These are phyloP conservation scores for Aspergillus amoenus DNA, from an alignment of 2,329 filamentous ascomycete genomes.

Conservation along the genomic window DNA sequence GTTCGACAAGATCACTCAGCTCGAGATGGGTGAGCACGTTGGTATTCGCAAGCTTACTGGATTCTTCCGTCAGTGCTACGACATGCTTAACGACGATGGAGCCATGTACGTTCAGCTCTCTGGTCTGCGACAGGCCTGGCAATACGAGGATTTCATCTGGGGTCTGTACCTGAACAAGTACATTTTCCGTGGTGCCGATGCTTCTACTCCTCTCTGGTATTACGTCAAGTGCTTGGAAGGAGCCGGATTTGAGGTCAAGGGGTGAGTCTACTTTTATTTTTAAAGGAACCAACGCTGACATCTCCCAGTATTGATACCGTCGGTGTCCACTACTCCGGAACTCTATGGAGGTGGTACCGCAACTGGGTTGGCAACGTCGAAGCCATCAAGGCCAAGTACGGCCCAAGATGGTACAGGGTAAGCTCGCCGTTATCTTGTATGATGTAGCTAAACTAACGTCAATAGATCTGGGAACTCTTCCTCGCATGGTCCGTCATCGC, in stretches of 20 bases:
- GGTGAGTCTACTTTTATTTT: constrained; percentile 18
- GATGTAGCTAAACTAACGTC: not conserved
- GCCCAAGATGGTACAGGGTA: constrained; percentile 91
- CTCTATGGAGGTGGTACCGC: constrained; percentile 96
- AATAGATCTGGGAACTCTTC: constrained; percentile 86
- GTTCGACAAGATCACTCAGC: constrained; percentile 94
- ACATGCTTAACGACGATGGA: constrained; percentile 96
- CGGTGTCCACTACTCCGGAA: constrained; percentile 95
- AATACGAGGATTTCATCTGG: constrained; percentile 98
- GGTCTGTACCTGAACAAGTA: constrained; percentile 99
- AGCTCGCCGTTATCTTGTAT: constrained; percentile 32
- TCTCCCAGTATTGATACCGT: constrained; percentile 70
- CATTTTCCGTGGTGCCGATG: constrained; percentile 95
- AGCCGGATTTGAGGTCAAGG: constrained; percentile 87
- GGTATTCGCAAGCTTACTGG: constrained; percentile 81
- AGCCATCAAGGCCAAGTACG: constrained; percentile 93
- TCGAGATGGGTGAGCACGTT: constrained; percentile 99
- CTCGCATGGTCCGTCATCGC: constrained; percentile 80
- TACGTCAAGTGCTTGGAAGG: constrained; percentile 82
- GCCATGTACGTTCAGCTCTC: constrained; percentile 95
- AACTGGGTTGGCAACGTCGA: constrained; percentile 96
- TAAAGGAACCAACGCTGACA: not conserved
- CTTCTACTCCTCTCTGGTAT: constrained; percentile 86
- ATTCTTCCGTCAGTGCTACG: constrained; percentile 83
- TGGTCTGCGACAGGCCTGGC: constrained; percentile 90